Evolutionary conservation across 164 flowering plant genomes (phyloP).

Genomic region (Warburgia ugandensis): DNA sequence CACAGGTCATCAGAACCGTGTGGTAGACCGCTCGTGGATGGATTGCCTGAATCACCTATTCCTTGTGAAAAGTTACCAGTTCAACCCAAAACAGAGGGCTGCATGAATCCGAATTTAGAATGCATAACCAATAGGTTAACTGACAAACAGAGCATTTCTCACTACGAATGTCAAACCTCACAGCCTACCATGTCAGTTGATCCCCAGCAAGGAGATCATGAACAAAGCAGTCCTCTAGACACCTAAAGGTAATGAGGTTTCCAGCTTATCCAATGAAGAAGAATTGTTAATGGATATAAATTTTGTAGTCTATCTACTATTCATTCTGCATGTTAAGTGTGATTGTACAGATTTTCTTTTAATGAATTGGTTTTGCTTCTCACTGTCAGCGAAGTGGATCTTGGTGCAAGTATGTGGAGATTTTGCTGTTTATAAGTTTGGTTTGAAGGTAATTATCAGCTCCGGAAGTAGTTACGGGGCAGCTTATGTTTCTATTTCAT

Average conservation of each 20-base stretch:
- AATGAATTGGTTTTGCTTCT: too few relatives aligned
- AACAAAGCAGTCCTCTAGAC: constrained; percentile 19
- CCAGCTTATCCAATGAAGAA: constrained; percentile 21
- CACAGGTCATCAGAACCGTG: constrained; percentile 46
- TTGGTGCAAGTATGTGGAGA: too few relatives aligned
- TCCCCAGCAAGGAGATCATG: constrained; percentile 17
- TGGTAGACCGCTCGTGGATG: constrained; percentile 26
- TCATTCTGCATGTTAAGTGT: too few relatives aligned
- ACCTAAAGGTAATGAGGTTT: constrained; percentile 18
- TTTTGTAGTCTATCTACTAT: too few relatives aligned
- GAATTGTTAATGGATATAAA: too few relatives aligned
- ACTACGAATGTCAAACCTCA: too few relatives aligned
- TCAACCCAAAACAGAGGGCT: constrained; percentile 17
- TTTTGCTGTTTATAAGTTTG: too few relatives aligned
- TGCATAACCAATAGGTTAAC: constrained; percentile 18
- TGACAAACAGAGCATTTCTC: constrained; percentile 16
- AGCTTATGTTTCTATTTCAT: too few relatives aligned
- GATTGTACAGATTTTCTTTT: too few relatives aligned
- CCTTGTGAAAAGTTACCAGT: constrained; percentile 17
- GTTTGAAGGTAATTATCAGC: too few relatives aligned
- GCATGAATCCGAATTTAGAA: constrained; percentile 16
- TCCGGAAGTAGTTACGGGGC: too few relatives aligned
- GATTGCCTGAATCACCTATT: constrained; percentile 35
- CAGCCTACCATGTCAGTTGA: constrained; percentile 12
- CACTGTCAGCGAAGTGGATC: too few relatives aligned